Evolutionary conservation across 2,329 filamentous ascomycete genomes (phyloP), one percentile per base, ranked within the genome.

Genomic region (Curvularia lunata): DNA sequence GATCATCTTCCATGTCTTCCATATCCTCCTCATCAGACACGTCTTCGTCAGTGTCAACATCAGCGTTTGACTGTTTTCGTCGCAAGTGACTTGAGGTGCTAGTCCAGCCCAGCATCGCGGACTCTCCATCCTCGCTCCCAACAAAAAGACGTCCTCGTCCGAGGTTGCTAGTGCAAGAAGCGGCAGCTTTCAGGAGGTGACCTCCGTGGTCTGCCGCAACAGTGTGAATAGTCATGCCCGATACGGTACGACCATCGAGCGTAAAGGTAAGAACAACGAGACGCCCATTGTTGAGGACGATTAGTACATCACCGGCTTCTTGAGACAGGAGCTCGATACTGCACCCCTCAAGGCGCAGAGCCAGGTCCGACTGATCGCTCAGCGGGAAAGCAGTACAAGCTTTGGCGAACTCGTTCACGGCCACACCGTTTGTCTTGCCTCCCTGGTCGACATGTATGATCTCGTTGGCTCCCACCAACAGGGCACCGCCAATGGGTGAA

Each of bases 381-480:
- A 99, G 87, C 49, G 89, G 86, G 69, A 97, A 98, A 0, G 89
- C 86, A 2, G 94, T 97, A 62, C 87, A 86, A 60, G 91, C 86
- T 74, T 88, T 91, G 4, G 93, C 89, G 78, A 97, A 96, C 32
- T 91, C 86, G 71, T 99, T 99, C 63, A 99, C 91, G 4, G 90
- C 94, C 57, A 98, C 90, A 2, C 92, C 94, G 70, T 92, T 97
- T 12, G 92, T 86, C 76, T 96, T 97, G 28, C 95, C 95, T 10
- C 92, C 92, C 81, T 99, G 95, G 72, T 98, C 94, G 64, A 99
- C 88, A 75, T 99, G 95, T 59, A 99, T 91, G 61, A 99, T 78
- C 73, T 97, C 92, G 73, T 99, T 98, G 47, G 85, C 84, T 27
- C 95, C 96, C 19, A 98, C 80, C 16, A 99, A 83, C 16, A 99